These are phyloP conservation scores for Yarrowia keelungensis DNA, from an alignment of 805 yeast genomes.

Conservation along the genomic window DNA sequence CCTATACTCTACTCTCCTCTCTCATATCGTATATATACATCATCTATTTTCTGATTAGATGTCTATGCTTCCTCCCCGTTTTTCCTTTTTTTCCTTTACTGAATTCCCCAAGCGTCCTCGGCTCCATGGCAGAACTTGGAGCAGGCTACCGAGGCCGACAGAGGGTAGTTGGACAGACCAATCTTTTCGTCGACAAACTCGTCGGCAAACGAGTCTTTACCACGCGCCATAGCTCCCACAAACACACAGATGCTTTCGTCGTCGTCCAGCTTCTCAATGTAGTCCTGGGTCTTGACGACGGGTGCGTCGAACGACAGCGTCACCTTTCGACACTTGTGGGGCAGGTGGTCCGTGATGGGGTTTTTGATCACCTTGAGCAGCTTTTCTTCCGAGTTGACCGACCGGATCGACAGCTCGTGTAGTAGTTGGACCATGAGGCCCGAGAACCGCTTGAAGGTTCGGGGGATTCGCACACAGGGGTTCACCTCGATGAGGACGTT, in stretches of 20 bases:
- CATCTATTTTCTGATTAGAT: constrained; percentile 33
- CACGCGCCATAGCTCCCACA: constrained; percentile 99
- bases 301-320: constrained; percentile 93
- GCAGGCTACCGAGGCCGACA: constrained; percentile 97
- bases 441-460: constrained; percentile 96
- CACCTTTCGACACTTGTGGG: constrained; percentile 92
- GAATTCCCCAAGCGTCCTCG: constrained; percentile 96
- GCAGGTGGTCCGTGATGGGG: constrained; percentile 96
- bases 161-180: constrained; percentile 92
- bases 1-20: neutral
- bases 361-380: constrained; percentile 92
- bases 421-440: constrained; percentile 97
- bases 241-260: constrained; percentile 97
- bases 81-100: constrained; percentile 44
- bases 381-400: constrained; percentile 94
- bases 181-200: constrained; percentile 96
- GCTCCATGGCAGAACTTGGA: constrained; percentile 98
- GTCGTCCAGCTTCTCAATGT: constrained; percentile 75
- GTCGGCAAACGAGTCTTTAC: constrained; percentile 96
- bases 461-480: constrained; percentile 95
- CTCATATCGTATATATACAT: constrained; percentile 25
- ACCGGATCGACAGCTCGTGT: constrained; percentile 89
- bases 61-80: constrained; percentile 29
- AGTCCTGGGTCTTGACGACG: constrained; percentile 86
- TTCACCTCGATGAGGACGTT: constrained; percentile 95